Conservation (phyloP, 306 rosid genomes). For the Aeschynomene evenia region DNA sequence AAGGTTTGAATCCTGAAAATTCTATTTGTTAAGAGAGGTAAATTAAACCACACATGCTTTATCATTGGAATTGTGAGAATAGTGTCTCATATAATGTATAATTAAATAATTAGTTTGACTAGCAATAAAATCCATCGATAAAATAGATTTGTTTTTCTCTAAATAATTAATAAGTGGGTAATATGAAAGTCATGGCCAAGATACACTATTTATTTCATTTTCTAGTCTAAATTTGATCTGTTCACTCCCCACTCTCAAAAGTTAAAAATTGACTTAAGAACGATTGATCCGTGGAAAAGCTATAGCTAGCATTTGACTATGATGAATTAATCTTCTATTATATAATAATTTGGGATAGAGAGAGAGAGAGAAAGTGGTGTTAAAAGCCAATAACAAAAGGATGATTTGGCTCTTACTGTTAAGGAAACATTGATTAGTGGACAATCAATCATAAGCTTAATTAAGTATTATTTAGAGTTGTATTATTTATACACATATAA, state of each 20-base stretch:
- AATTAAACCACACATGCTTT: no score
- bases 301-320: conserved; percentile 13
- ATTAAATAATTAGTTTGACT: no score
- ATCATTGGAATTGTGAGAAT: no score
- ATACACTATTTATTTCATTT: not conserved
- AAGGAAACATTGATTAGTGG: conserved; percentile 21
- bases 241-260: conserved; percentile 37
- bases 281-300: conserved; percentile 9
- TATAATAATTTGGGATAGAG: not conserved
- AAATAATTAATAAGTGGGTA: no score
- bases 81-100: no score
- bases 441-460: not conserved
- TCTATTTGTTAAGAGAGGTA: no score
- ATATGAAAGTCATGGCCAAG: not conserved
- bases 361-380: not conserved
- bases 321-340: not conserved
- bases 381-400: not conserved
- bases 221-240: not conserved
- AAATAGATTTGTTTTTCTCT: no score
- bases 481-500: no score
- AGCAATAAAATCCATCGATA: no score
- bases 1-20: no score
- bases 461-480: no score
- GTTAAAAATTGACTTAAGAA: conserved; percentile 30
- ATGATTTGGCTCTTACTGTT: conserved; percentile 23